Percentiles rank a stretch among this genome's conserved stretches.
These are phyloP conservation scores for Tubosaeta sp. DNA, from an alignment of 768 basidiomycete genomes.

Conservation along the genomic window DNA sequence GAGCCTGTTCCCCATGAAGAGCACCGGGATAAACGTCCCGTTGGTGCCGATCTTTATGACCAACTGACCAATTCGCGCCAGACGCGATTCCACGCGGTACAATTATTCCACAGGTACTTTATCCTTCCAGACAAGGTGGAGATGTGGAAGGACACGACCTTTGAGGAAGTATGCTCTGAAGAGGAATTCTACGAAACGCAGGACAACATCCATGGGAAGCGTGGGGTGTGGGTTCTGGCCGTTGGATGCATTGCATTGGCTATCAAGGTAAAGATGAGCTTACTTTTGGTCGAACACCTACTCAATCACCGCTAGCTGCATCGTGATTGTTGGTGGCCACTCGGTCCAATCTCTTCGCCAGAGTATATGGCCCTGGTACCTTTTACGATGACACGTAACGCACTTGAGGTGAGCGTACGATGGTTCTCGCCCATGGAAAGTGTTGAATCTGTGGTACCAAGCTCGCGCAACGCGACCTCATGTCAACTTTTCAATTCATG, in stretches of 20 bases:
- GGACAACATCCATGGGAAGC: constrained; percentile 12
- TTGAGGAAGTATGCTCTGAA: not conserved
- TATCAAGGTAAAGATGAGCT: constrained; percentile 45
- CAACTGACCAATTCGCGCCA: constrained; percentile 52
- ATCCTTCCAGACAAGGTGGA: constrained; percentile 28
- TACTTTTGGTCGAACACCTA: not conserved
- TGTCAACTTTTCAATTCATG: constrained; percentile 43
- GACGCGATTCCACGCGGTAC: constrained; percentile 63
- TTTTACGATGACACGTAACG: constrained; percentile 39
- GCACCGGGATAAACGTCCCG: not conserved
- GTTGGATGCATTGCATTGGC: constrained; percentile 56
- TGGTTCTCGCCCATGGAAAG: not conserved
- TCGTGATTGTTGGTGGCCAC: constrained; percentile 57
- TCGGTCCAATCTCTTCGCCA: constrained; percentile 45
- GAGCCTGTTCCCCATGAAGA: not conserved
- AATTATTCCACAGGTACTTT: constrained; percentile 58
- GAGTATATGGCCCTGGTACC: constrained; percentile 53
- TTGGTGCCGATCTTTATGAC: constrained; percentile 37
- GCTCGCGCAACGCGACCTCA: constrained; percentile 55
- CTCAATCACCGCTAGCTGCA: constrained; percentile 43
- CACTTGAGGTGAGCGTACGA: constrained; percentile 48
- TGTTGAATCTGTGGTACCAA: constrained; percentile 18
- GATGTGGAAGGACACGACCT: constrained; percentile 8
- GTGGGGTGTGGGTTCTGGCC: constrained; percentile 54
- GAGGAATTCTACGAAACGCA: not conserved